Base-by-base conservation (phyloP, 2,329 filamentous ascomycete species). In the Ascochyta fabae region DNA sequence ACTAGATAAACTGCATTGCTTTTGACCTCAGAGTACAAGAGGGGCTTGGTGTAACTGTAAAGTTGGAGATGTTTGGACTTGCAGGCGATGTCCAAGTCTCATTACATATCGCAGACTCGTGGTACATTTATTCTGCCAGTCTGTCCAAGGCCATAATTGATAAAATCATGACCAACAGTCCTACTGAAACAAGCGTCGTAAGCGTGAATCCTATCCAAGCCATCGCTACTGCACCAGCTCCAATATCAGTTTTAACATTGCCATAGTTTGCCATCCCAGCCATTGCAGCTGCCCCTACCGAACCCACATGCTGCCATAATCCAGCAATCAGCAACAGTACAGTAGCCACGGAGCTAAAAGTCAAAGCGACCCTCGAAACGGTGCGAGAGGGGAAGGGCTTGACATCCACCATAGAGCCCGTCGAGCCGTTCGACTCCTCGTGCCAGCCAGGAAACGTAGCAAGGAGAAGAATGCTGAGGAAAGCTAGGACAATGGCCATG, bases 391-490 rank as follows among this genome's bases (percentile, higher is more conserved):
- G 95, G 77, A 99, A 96, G 6, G 92, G 92, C 78, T 96, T 96
- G 72, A 96, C 88, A 78, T 96, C 91, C 68, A 90, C 87, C 67
- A 96, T 92, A 42, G 88, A 91, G 43, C 92, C 93, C 47, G 79
- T 80, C 23, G 86, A 82, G 26, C 84, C 87, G 76, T 95, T 90
- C 62, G 88, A 84, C 77, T 96, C 91, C 77, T 96, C 92, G 77
- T 97, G 93, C 92, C 95, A 99, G 61, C 93, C 93, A 1, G 95
- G 95, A 79, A 98, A 99, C 27, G 95, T 98, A 49, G 92, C 93
- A 46, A 99, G 88, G 34, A 98, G 86, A 58, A 98, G 84, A 74
- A 98, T 91, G 76, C 92, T 96, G 76, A 98, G 84, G 79, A 98
- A 98, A 65, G 94, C 92, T 71, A 99, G 92, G 74, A 99, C 90